Evolutionary conservation across 2,329 filamentous ascomycete genomes (phyloP).

Genomic region (Akanthomyces uredinophilus): DNA sequence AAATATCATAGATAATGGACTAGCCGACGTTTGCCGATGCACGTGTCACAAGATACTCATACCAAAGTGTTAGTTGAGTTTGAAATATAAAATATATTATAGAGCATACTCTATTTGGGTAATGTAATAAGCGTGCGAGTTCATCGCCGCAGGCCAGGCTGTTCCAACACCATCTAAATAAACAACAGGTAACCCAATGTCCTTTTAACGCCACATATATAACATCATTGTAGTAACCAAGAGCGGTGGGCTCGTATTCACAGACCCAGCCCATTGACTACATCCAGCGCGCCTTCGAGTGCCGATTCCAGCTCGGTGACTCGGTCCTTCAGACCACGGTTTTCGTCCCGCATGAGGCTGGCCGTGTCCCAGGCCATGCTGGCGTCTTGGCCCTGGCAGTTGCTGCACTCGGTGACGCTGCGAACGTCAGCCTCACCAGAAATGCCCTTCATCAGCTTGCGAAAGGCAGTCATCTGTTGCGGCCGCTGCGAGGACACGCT

Average conservation of each 20-base stretch:
- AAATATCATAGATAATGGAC: no score
- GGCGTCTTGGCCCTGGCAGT: slow-evolving; percentile 54
- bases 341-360: slow-evolving; percentile 56
- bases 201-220: slow-evolving; percentile 9
- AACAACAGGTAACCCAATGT: not conserved
- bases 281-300: slow-evolving; percentile 56
- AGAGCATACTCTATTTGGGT: not conserved
- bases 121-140: slow-evolving; percentile 1
- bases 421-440: slow-evolving; percentile 29
- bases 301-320: slow-evolving; percentile 55
- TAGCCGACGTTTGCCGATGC: no score
- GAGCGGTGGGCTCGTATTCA: not conserved
- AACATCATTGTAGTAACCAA: not conserved
- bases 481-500: slow-evolving; percentile 23
- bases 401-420: slow-evolving; percentile 39
- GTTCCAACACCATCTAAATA: slow-evolving; percentile 5
- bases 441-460: slow-evolving; percentile 39
- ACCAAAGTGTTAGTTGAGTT: no score
- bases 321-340: slow-evolving; percentile 54
- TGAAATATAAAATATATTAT: not conserved
- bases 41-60: no score
- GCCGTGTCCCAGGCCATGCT: slow-evolving; percentile 62
- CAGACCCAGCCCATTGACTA: slow-evolving; percentile 45
- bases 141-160: not conserved
- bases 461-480: slow-evolving; percentile 32